Percentiles rank a stretch among this genome's conserved stretches.
Conservation (phyloP, 2,329 filamentous ascomycete genomes). For the Leptosphaerulina australis region DNA sequence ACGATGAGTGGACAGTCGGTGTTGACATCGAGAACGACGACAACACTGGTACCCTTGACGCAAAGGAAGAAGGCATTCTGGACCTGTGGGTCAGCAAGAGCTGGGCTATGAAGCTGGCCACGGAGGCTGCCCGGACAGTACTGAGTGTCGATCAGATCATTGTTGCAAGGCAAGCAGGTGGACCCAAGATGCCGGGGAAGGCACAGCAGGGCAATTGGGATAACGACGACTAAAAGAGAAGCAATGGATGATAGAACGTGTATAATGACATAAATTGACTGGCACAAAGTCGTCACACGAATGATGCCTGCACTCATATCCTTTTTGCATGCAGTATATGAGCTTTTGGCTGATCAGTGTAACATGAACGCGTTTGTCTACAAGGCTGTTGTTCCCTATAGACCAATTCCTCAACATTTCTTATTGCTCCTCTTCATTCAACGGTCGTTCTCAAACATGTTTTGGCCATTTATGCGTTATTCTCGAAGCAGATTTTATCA, state of each 20-base stretch:
- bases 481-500: too few species aligned
- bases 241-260: not conserved
- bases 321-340: too few species aligned
- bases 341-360: too few species aligned
- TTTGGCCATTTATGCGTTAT: too few species aligned
- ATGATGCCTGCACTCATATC: not conserved
- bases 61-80: slow-evolving; percentile 84
- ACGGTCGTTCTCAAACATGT: too few species aligned
- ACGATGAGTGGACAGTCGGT: slow-evolving; percentile 85
- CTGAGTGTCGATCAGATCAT: slow-evolving; percentile 99
- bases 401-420: too few species aligned
- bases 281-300: not conserved
- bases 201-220: slow-evolving; percentile 75
- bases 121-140: slow-evolving; percentile 90
- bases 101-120: slow-evolving; percentile 97
- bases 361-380: too few species aligned
- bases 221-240: slow-evolving; percentile 58
- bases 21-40: slow-evolving; percentile 93
- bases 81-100: slow-evolving; percentile 91
- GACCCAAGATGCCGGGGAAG: slow-evolving; percentile 93
- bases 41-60: slow-evolving; percentile 80
- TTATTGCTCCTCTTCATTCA: too few species aligned
- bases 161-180: slow-evolving; percentile 94
- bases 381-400: too few species aligned
- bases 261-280: slow-evolving; percentile 14